Percentiles rank a stretch among this genome's conserved stretches.
phyloP scores from a whole-genome alignment of 1,284 basidiomycete species.

The Cutaneotrichosporon sp. region DNA sequence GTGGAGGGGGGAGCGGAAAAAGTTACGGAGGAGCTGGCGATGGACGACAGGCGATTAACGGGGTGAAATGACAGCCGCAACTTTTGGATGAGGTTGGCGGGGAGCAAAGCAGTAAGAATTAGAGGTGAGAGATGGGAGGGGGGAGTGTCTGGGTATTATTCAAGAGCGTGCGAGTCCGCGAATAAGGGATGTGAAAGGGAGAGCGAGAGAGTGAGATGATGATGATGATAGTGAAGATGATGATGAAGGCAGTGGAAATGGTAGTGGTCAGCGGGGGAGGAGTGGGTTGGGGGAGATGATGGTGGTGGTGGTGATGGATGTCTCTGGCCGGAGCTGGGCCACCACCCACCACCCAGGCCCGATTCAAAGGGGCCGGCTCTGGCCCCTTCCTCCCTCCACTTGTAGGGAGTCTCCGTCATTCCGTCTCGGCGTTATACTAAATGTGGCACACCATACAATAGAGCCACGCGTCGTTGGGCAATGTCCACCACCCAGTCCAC shows the following conservation, averaged over 20 bases:
- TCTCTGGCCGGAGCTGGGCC: too few relatives aligned
- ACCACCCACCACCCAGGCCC: too few relatives aligned
- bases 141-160: background rate
- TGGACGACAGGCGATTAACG: too few relatives aligned
- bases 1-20: too few relatives aligned
- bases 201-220: background rate
- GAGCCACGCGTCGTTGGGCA: constrained; percentile 20
- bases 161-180: background rate
- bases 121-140: background rate
- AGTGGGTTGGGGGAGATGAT: background rate
- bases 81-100: background rate
- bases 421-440: constrained; percentile 17
- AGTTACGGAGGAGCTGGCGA: too few relatives aligned
- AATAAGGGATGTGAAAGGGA: background rate
- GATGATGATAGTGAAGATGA: background rate
- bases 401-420: too few relatives aligned
- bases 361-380: too few relatives aligned
- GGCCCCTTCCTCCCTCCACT: background rate
- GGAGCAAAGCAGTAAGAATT: background rate
- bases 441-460: constrained; percentile 23
- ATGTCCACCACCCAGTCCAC: background rate
- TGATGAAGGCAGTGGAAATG: background rate
- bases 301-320: background rate
- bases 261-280: too few relatives aligned
- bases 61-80: background rate